Evolutionary conservation across 371 early-diverging fungal genomes (phyloP).

Genomic region (Paraphysoderma sedebokerense): DNA sequence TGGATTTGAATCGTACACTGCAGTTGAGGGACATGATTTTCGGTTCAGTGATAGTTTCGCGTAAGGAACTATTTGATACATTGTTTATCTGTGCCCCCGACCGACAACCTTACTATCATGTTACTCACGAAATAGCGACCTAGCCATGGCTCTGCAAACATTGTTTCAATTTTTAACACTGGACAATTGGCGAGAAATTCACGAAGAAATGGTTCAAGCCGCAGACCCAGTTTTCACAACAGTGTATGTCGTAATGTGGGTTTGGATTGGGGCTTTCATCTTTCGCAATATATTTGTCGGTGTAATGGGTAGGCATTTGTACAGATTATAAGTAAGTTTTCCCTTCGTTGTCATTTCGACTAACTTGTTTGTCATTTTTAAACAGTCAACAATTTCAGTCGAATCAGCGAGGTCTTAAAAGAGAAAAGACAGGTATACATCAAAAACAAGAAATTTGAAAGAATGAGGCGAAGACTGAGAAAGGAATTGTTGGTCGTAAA

Average conservation of each 20-base stretch:
- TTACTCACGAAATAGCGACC: slow-evolving; percentile 4
- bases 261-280: slow-evolving; percentile 22
- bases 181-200: slow-evolving; percentile 19
- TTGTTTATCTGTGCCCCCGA: background rate
- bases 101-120: background rate
- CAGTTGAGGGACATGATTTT: slow-evolving; percentile 2
- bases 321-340: no score
- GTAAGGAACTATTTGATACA: no score
- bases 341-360: background rate
- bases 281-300: slow-evolving; percentile 27
- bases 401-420: slow-evolving; percentile 11
- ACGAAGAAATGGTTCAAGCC: slow-evolving; percentile 5
- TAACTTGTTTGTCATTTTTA: background rate
- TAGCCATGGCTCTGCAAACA: slow-evolving; percentile 10
- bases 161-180: slow-evolving; percentile 20
- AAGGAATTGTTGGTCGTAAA: slow-evolving; percentile 11
- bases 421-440: slow-evolving; percentile 7
- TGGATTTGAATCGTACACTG: slow-evolving; percentile 9
- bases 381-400: slow-evolving; percentile 19
- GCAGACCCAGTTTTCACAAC: slow-evolving; percentile 10
- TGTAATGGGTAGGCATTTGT: slow-evolving; percentile 16
- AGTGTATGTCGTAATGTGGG: slow-evolving; percentile 17
- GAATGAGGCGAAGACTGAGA: slow-evolving; percentile 14
- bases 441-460: slow-evolving; percentile 11
- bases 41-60: slow-evolving; percentile 9